phyloP scores from a whole-genome alignment of 805 yeast genomes.

The Candida nitratophila region DNA sequence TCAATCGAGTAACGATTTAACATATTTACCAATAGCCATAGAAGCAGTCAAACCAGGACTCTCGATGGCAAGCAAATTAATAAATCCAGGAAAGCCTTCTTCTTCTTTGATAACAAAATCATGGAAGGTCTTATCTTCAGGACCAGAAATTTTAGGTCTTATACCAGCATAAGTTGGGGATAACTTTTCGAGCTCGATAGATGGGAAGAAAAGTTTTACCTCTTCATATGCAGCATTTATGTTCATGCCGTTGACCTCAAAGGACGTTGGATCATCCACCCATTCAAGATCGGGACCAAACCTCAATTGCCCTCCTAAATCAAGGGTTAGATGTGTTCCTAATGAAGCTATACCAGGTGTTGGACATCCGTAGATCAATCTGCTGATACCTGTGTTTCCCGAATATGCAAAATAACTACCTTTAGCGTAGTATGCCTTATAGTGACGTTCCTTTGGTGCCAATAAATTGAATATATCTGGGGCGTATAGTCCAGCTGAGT shows the following conservation, averaged over 20 bases:
- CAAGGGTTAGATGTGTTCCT: conserved; percentile 85
- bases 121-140: conserved; percentile 41
- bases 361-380: conserved; percentile 75
- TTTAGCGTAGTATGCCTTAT: conserved; percentile 64
- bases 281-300: conserved; percentile 92
- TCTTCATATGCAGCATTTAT: conserved; percentile 50
- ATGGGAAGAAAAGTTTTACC: conserved; percentile 57
- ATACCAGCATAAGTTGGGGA: conserved; percentile 74
- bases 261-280: conserved; percentile 45
- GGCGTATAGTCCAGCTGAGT: conserved; percentile 77
- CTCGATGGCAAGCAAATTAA: conserved; percentile 77
- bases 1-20: conserved; percentile 17
- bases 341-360: conserved; percentile 65
- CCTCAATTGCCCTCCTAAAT: conserved; percentile 67
- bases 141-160: conserved; percentile 64
- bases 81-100: conserved; percentile 66
- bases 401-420: conserved; percentile 69
- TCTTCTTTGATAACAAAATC: conserved; percentile 74
- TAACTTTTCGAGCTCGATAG: conserved; percentile 41
- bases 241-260: conserved; percentile 41
- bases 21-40: conserved; percentile 77
- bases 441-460: conserved; percentile 53
- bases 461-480: conserved; percentile 64
- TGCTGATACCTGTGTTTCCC: conserved; percentile 35
- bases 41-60: conserved; percentile 86